Evolutionary conservation across 2,329 filamentous ascomycete species (phyloP), one percentile per base, ranked within the genome.

Genomic region (Macrophomina phaseolina): DNA sequence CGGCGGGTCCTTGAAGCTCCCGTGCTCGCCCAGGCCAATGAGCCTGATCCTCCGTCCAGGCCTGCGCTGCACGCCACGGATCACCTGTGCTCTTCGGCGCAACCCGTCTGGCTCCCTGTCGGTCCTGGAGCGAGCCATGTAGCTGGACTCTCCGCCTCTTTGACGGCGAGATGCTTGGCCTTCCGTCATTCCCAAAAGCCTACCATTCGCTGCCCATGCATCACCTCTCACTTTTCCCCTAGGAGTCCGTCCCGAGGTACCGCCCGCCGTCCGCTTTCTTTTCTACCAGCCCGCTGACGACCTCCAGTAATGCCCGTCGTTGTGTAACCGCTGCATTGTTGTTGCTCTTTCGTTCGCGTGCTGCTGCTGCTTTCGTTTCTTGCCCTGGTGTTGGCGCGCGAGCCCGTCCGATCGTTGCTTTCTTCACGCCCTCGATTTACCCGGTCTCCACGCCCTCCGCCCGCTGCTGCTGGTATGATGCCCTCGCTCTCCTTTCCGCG

Each of bases 201-300:
- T 71, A 73, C 73, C 72, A 77, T 77, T 78, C 76, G 75, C 70
- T 70, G 70, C 73, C 72, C 68, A 73, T 77, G 72, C 76, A 71
- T 72, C 71, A 71, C 73, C 68, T 71, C 69, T 69, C 69, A 69
- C 67, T 55, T 69, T 69, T 69, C 71, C 71, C 72, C 72, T 76
- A 74, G 75, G 70, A 61, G 73, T 71, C 73, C 76, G 75, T 77
- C 76, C 77, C 77, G 77, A 79, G 74, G 76, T 77, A 79, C 77
- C 75, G 74, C 72, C 75, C 53, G 23, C 8, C 55, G 42, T 8
- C 30, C 56, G 45, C 56, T 23, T 38, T 51, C 23, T 62, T 46
- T 28, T 14, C 55, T 34, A 40, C 40, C 38, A 32, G 40, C 23
- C 38, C 30, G 55, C 55, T 46, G 56, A 61, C 56, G 28, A 36